Conservation (phyloP, 75 land plant species). For the Isoetes taiwanensis region DNA sequence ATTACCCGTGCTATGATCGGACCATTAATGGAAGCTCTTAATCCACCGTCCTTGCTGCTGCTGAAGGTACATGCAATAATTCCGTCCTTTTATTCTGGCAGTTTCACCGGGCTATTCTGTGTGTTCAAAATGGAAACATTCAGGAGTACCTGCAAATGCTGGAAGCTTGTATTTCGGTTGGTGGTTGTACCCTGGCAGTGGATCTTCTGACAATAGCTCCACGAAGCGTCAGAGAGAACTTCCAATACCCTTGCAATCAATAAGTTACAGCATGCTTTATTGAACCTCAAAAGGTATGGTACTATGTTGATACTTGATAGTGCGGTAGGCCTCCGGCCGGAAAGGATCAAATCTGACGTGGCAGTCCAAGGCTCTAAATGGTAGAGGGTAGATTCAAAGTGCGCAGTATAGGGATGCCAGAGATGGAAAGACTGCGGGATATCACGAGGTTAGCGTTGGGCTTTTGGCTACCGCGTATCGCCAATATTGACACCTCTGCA, state of each 20-base stretch:
- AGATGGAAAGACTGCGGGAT: slow-evolving; percentile 87
- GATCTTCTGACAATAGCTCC: slow-evolving; percentile 84
- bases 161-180: slow-evolving; percentile 95
- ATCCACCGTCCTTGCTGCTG: slow-evolving; percentile 77
- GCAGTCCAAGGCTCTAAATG: no score
- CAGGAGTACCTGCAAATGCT: slow-evolving; percentile 68
- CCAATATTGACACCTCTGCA: no score
- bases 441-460: slow-evolving; percentile 98
- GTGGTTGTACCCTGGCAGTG: slow-evolving; percentile 89
- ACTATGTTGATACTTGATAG: slow-evolving; percentile 67
- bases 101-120: no score
- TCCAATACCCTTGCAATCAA: slow-evolving; percentile 93
- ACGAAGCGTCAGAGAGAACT: slow-evolving; percentile 96
- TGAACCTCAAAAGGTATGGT: slow-evolving; percentile 97
- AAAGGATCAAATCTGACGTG: no score
- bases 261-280: slow-evolving; percentile 90
- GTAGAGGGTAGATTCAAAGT: no score
- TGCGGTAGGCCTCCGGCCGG: no score
- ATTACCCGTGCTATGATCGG: slow-evolving; percentile 85
- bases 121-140: no score
- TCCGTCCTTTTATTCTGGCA: no score
- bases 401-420: slow-evolving; percentile 88
- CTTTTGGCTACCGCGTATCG: slow-evolving; percentile 71
- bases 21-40: slow-evolving; percentile 88
- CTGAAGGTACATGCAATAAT: slow-evolving; percentile 57